Evolutionary conservation across 2,329 filamentous ascomycete species (phyloP).

Genomic region (Sclerotinia minor): DNA sequence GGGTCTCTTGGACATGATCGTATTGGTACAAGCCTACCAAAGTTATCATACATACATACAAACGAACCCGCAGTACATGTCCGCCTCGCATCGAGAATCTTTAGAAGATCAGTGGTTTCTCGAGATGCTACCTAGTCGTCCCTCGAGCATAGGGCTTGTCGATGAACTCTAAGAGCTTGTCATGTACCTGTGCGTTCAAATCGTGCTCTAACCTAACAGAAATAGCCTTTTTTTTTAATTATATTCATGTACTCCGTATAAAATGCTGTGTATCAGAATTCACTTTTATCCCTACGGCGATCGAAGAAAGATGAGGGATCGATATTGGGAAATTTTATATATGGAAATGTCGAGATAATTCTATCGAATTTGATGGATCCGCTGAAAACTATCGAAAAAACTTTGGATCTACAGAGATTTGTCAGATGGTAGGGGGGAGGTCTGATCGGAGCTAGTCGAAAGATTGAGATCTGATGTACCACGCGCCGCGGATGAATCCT

Average conservation of each 20-base stretch:
- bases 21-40: not conserved
- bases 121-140: not conserved
- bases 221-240: not conserved
- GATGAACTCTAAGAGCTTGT: not conserved
- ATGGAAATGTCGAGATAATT: not conserved
- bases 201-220: not conserved
- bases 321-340: not conserved
- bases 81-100: not conserved
- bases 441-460: no score
- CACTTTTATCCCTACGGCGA: not conserved
- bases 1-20: not conserved
- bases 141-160: slow-evolving; percentile 12
- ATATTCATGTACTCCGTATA: not conserved
- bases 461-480: not conserved
- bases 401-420: not conserved
- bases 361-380: slow-evolving; percentile 1
- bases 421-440: not conserved
- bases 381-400: not conserved
- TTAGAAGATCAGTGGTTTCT: not conserved
- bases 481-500: not conserved
- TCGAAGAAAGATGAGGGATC: not conserved
- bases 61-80: not conserved
- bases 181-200: not conserved
- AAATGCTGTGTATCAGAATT: not conserved
- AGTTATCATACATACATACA: no score